These are phyloP conservation scores for Starmerella roubikii DNA, from an alignment of 805 yeast species.

Conservation along the genomic window DNA sequence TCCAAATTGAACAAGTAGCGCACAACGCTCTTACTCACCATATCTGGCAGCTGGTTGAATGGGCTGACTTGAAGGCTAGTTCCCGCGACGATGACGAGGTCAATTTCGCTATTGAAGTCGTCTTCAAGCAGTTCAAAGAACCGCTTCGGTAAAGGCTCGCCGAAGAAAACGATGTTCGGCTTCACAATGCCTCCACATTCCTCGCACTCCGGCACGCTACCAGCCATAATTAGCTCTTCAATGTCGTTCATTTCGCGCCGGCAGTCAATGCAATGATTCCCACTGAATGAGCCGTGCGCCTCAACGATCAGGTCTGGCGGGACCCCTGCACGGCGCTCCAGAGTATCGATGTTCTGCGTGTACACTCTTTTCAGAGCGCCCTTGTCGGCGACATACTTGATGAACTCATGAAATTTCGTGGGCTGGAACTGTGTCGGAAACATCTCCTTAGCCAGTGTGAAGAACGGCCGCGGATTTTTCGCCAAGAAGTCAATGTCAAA, in stretches of 20 bases:
- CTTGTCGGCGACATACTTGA: conserved; percentile 54
- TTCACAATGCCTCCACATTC: conserved; percentile 66
- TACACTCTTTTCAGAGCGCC: conserved; percentile 53
- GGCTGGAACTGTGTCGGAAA: conserved; percentile 83
- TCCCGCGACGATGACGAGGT: conserved; percentile 78
- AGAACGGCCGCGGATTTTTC: conserved; percentile 70
- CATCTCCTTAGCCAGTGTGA: conserved; percentile 66
- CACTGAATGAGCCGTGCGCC: conserved; percentile 91
- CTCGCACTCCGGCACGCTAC: conserved; percentile 35
- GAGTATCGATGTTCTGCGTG: conserved; percentile 87
- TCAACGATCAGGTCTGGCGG: conserved; percentile 53
- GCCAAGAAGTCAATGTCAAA: conserved; percentile 76
- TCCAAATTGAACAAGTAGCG: conserved; percentile 67
- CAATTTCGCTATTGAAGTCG: conserved; percentile 31
- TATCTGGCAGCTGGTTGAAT: conserved; percentile 70
- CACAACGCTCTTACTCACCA: conserved; percentile 34
- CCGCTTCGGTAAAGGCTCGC: conserved; percentile 63
- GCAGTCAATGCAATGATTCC: conserved; percentile 74
- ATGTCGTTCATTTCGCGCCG: conserved; percentile 32
- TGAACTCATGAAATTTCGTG: conserved; percentile 63
- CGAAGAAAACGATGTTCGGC: conserved; percentile 91
- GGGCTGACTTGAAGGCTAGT: conserved; percentile 84
- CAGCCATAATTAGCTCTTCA: conserved; percentile 14
- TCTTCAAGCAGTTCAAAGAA: conserved; percentile 60
- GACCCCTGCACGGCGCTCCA: conserved; percentile 77